Evolutionary conservation across 1,139 yeast species (phyloP), one percentile per base, ranked within the genome.

Genomic region (Debaryomyces nepalensis): DNA sequence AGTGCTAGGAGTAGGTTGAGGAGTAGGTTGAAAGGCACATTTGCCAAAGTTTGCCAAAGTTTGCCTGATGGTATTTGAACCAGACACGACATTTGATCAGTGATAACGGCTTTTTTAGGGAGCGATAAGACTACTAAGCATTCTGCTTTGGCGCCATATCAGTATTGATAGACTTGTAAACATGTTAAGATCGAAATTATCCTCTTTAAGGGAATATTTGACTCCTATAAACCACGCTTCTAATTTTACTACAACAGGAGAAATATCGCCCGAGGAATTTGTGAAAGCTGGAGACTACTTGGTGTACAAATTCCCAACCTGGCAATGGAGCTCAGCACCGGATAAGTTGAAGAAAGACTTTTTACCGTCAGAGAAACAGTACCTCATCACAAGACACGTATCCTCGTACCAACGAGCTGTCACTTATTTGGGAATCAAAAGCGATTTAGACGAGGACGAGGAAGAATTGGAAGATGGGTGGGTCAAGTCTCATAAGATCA

Each of bases 211-310:
- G 53, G 99, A 93, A 64, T 91, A 91, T 59, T 71, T 93, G 46
- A 91, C 99, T 3, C 99, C 99, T 1, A 84, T 91, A 7, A 79
- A 83, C 37, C 89, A 90, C 62, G 78, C 72, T 15, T 89, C 97
- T 20, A 88, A 93, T 32, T 93, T 90, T 66, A 73, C 81, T 42
- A 68, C 76, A 38, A 87, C 97, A 0, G 99, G 99, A 3, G 95
- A 91, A 61, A 84, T 93, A 42, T 86, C 96, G 1, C 98, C 98
- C 2, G 96, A 87, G 46, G 97, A 91, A 61, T 91, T 90, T 64
- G 90, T 89, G 7, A 73, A 70, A 42, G 97, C 97, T 4, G 97
- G 98, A n/a, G 97, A 91, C 57, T 90, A 87, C 60, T 68, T 93
- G 47, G 93, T 84, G 26, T 82, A 81, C 64, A 87, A 87, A 71